Conservation (phyloP, 805 yeast species). For the Kuraishia piskuri region DNA sequence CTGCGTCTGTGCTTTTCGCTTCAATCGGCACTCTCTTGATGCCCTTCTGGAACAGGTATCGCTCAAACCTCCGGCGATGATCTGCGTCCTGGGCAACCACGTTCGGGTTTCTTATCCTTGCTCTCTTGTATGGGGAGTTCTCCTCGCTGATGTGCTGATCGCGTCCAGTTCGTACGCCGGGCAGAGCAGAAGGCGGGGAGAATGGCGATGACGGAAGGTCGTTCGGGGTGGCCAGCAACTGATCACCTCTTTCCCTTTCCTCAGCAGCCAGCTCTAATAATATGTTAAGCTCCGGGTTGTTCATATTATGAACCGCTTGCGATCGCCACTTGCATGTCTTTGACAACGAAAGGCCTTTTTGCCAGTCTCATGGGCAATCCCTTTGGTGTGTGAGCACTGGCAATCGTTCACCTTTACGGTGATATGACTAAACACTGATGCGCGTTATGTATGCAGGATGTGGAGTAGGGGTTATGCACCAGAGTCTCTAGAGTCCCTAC, state of each 20-base stretch:
- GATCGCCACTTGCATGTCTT: neutral
- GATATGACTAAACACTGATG: too few species aligned
- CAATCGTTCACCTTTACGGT: too few species aligned
- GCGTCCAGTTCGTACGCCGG: neutral
- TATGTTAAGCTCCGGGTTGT: neutral
- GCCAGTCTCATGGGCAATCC: too few species aligned
- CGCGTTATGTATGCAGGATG: neutral
- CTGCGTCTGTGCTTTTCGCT: neutral
- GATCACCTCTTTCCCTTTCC: neutral
- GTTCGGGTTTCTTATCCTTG: neutral
- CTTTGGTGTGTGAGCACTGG: too few species aligned
- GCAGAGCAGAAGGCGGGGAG: neutral
- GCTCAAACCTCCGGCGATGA: slow-evolving; percentile 2
- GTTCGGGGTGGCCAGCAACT: neutral
- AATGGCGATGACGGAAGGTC: slow-evolving; percentile 1
- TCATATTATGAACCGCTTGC: neutral
- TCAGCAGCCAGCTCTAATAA: neutral
- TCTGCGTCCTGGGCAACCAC: slow-evolving; percentile 3
- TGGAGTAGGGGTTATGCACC: neutral
- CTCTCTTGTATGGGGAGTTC: neutral
- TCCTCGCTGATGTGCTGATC: neutral
- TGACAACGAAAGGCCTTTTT: neutral
- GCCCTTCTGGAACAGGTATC: neutral
- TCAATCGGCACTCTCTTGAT: neutral
- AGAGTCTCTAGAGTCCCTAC: neutral